phyloP scores from a whole-genome alignment of 164 flowering plant genomes.

The Stephania japonica region DNA sequence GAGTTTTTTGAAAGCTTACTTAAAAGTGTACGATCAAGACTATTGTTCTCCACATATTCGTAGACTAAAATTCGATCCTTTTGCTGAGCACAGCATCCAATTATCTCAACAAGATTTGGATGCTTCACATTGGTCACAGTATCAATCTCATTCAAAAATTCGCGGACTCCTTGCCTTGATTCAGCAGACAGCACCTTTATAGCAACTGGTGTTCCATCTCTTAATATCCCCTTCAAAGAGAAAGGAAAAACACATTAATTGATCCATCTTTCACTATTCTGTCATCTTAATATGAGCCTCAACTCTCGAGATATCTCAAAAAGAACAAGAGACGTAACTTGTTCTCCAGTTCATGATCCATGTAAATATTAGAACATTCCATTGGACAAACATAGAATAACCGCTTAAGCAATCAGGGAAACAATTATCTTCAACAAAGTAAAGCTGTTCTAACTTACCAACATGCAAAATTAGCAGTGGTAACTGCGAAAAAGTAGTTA shows the following conservation, averaged over 20 bases:
- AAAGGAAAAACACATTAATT: constrained; percentile 6
- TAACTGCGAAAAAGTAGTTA: not conserved
- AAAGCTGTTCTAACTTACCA: not conserved
- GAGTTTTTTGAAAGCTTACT: constrained; percentile 29
- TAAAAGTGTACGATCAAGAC: constrained; percentile 59
- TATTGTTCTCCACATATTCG: constrained; percentile 65
- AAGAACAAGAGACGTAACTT: not conserved
- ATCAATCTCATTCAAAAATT: constrained; percentile 68
- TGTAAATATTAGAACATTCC: not conserved
- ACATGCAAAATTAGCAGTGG: not conserved
- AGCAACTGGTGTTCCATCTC: constrained; percentile 46
- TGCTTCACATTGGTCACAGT: constrained; percentile 60
- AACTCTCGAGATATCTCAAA: not conserved
- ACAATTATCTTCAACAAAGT: not conserved
- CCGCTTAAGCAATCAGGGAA: not conserved
- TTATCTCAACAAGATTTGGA: constrained; percentile 65
- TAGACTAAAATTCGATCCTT: constrained; percentile 54
- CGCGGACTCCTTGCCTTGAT: constrained; percentile 67
- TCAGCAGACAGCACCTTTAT: constrained; percentile 61
- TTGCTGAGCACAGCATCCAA: constrained; percentile 65
- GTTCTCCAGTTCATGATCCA: not conserved
- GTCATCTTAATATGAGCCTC: not conserved
- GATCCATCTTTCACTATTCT: not conserved
- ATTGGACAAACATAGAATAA: not conserved
- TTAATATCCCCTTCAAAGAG: constrained; percentile 48